These are phyloP conservation scores for Wallemia mellicola DNA, from an alignment of 1,284 basidiomycete species.

Conservation along the genomic window DNA sequence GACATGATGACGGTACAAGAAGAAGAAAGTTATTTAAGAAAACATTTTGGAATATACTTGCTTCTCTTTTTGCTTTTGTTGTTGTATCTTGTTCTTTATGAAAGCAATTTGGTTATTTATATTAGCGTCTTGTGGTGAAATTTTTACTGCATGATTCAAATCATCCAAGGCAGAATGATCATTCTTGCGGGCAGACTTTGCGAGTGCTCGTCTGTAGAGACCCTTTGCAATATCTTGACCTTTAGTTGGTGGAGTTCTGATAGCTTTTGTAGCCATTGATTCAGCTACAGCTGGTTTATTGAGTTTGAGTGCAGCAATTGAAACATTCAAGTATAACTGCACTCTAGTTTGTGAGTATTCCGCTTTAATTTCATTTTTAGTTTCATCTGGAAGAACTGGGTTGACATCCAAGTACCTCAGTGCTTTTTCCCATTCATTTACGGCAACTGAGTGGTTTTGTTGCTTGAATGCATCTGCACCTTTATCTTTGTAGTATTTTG, in stretches of 20 bases:
- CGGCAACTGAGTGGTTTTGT: not conserved
- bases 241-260: not conserved
- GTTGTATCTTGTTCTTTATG: not conserved
- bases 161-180: not conserved
- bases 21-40: not conserved
- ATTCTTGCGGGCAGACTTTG: not conserved
- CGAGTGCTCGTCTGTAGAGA: not conserved
- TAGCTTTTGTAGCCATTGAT: not conserved
- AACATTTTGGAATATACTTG: not conserved
- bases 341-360: not conserved
- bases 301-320: not conserved
- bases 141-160: not conserved
- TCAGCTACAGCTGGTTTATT: not conserved
- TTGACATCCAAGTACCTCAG: not conserved
- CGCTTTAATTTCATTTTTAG: not conserved
- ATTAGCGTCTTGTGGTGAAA: not conserved
- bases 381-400: not conserved
- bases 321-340: not conserved
- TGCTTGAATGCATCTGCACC: not conserved
- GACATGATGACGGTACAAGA: no score
- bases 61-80: not conserved
- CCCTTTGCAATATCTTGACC: not conserved
- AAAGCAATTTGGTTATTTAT: not conserved
- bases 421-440: not conserved
- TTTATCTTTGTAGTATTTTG: not conserved